These are phyloP conservation scores for Hyphodiscus hymeniophilus DNA, from an alignment of 495 filamentous ascomycete species.

Conservation along the genomic window DNA sequence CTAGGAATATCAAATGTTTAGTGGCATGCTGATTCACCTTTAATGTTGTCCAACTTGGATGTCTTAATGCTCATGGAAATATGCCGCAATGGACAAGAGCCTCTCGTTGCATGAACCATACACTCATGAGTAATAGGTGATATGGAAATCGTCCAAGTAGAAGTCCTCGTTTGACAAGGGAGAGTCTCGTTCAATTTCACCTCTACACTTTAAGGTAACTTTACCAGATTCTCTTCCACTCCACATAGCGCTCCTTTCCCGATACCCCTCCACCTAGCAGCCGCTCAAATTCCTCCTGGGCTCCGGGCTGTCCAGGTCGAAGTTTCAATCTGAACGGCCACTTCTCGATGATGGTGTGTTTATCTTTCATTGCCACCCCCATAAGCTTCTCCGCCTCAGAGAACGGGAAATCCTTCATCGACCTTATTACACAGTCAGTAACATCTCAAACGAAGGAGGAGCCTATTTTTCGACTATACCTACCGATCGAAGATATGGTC, in stretches of 20 bases:
- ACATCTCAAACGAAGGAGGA: neutral
- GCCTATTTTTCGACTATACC: neutral
- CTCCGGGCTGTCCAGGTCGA: constrained; percentile 23
- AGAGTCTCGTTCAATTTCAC: too few species aligned
- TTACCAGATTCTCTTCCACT: constrained; percentile 29
- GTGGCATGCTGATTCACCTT: too few species aligned
- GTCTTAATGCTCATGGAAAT: too few species aligned
- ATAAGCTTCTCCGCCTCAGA: constrained; percentile 2
- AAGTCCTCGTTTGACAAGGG: too few species aligned
- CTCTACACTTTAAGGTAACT: too few species aligned
- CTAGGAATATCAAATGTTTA: too few species aligned
- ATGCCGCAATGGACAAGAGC: too few species aligned
- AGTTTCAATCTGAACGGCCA: constrained; percentile 32
- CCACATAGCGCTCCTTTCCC: constrained; percentile 28
- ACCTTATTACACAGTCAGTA: constrained; percentile 7
- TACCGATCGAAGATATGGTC: constrained; percentile 17
- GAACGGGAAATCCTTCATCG: constrained; percentile 9
- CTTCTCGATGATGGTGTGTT: constrained; percentile 31
- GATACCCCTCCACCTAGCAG: constrained; percentile 6
- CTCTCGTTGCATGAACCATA: too few species aligned
- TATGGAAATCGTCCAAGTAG: too few species aligned
- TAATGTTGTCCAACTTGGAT: too few species aligned
- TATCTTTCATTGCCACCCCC: constrained; percentile 22
- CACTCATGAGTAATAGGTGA: too few species aligned
- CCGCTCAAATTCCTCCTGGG: constrained; percentile 26